Evolutionary conservation across 192 early-diverging fungal species (phyloP).

Genomic region (Linnemannia schmuckeri): DNA sequence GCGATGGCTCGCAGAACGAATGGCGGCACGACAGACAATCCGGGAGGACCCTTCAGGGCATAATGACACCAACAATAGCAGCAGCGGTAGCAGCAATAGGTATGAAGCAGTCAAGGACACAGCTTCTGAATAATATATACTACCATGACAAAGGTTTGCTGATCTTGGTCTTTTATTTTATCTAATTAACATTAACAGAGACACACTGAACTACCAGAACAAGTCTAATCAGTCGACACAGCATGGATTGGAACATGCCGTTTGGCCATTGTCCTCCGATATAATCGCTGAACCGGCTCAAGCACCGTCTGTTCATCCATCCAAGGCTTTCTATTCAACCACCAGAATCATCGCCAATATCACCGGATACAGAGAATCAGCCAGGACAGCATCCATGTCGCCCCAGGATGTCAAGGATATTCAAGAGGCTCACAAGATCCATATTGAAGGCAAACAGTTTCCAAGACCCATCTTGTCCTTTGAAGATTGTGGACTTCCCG

Average conservation of each 20-base stretch:
- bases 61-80: not conserved
- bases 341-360: conserved; percentile 45
- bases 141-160: not conserved
- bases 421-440: conserved; percentile 37
- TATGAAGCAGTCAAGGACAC: not conserved
- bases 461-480: conserved; percentile 61
- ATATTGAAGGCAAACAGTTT: conserved; percentile 53
- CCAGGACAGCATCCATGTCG: conserved; percentile 13
- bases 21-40: not conserved
- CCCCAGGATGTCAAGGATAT: conserved; percentile 8
- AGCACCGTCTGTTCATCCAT: not conserved
- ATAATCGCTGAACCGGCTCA: not conserved
- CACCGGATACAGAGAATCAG: conserved; percentile 56
- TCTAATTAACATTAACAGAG: not conserved
- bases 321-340: not conserved
- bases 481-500: conserved; percentile 59
- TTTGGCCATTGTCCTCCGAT: not conserved
- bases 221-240: not conserved
- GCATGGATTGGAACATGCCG: not conserved
- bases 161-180: not conserved
- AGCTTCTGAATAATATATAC: too few species aligned
- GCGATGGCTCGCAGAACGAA: not conserved
- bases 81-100: not conserved
- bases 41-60: not conserved
- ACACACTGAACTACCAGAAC: not conserved